Base-by-base conservation (phyloP, 2,329 filamentous ascomycete species). In the Myriangium duriaei region DNA sequence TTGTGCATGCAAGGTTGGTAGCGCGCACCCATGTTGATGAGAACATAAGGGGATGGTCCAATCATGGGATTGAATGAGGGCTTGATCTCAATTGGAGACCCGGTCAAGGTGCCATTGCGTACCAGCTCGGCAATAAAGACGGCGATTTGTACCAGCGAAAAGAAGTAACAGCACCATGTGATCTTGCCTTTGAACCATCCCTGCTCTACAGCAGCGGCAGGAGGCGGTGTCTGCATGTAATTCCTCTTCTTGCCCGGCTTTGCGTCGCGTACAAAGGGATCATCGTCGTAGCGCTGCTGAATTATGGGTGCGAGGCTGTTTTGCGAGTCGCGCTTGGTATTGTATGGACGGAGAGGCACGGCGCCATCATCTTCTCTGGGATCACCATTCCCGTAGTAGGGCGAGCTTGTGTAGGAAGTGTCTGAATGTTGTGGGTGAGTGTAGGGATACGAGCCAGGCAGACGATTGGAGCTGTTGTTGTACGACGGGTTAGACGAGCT, bases 31-130 rank as follows among this genome's bases (percentile, higher is more conserved):
- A 98, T 94, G 59, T 93, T 93, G 65, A 96, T 94, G 51, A 93
- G 74, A 15, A 96, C 76, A 49, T 85, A 84, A 1, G 79, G 74
- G 4, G 87, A 94, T 1, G 91, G 91, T 0, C 91, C 91, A 53
- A 98, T 94, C 85, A 98, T 94, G 42, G 83, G 81, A 62, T 96
- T 98, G 65, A 98, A 93, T 11, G 70, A 71, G 1, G 91, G 91
- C 40, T 88, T 74, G 37, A 77, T 87, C 61, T 77, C 72, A 53
- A 85, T 84, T 13, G 80, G 74, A 0, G 80, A 79, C 38, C 81
- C 81, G 1, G 88, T 95, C 18, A 87, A 63, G 48, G 80, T 69
- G 37, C 70, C 79, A 59, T 87, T 92, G 54, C 79, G 83, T 33
- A 82, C 78, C 44, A 98, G 65, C 62, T 96, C 85, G 37, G 71